Percentiles rank a stretch among this genome's conserved stretches.
Evolutionary conservation across 2,329 filamentous ascomycete species (phyloP).

Genomic region (Colletotrichum horii): DNA sequence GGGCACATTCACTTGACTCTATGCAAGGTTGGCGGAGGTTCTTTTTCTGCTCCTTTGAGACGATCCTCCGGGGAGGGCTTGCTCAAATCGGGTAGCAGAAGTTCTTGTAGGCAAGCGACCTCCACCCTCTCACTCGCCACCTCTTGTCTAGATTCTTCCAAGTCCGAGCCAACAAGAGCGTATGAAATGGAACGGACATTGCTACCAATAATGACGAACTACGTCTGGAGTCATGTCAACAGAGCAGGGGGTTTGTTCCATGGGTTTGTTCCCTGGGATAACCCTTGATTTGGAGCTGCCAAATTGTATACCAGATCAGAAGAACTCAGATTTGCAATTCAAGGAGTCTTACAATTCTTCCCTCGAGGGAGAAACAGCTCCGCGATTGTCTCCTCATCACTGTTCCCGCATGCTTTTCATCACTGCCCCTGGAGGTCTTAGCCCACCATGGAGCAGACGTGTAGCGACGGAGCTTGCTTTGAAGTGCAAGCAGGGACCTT

Average conservation of each 20-base stretch:
- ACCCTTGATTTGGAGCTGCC: background rate
- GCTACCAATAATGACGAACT: background rate
- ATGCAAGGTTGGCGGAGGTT: background rate
- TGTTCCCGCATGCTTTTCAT: background rate
- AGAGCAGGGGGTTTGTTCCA: background rate
- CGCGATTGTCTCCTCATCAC: background rate
- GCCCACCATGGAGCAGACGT: background rate
- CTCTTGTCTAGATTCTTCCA: background rate
- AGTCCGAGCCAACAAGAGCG: fast-evolving
- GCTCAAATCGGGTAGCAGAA: background rate
- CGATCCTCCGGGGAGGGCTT: background rate
- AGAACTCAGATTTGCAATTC: background rate
- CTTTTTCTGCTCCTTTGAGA: background rate
- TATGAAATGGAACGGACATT: background rate
- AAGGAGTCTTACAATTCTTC: background rate
- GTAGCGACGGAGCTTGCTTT: background rate
- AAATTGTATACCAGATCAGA: background rate
- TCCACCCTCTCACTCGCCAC: background rate
- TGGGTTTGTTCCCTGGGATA: no score
- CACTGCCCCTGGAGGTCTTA: background rate
- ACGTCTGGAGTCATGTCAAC: background rate
- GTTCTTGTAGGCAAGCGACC: no score
- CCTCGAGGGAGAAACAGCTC: background rate
- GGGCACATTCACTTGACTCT: background rate
- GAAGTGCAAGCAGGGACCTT: background rate